phyloP scores from a whole-genome alignment of 805 yeast species.

The Metschnikowia picachoensis region DNA sequence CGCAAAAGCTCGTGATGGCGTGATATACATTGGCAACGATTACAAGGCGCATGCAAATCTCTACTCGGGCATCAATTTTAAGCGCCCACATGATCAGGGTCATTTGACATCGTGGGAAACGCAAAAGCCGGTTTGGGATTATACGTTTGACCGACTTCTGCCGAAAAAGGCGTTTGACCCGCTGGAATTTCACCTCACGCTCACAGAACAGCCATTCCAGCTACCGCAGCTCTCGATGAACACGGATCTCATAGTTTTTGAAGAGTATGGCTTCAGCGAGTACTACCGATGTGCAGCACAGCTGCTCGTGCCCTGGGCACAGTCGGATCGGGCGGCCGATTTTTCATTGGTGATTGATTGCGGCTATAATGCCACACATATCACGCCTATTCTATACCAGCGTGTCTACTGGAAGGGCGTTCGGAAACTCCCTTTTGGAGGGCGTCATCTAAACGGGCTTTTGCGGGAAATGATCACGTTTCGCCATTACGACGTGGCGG shows the following conservation, averaged over 20 bases:
- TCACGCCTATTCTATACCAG: slow-evolving; percentile 80
- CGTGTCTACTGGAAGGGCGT: slow-evolving; percentile 73
- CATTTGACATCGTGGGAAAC: slow-evolving; percentile 89
- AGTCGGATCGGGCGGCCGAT: slow-evolving; percentile 34
- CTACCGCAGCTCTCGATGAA: slow-evolving; percentile 77
- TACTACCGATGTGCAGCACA: slow-evolving; percentile 65
- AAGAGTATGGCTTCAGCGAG: slow-evolving; percentile 79
- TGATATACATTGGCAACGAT: slow-evolving; percentile 65
- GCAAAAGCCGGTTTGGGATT: slow-evolving; percentile 89
- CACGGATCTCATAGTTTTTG: slow-evolving; percentile 89
- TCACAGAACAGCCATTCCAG: slow-evolving; percentile 79
- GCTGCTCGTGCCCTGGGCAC: slow-evolving; percentile 58
- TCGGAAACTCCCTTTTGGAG: slow-evolving; percentile 79
- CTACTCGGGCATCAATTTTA: slow-evolving; percentile 65
- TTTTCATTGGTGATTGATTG: slow-evolving; percentile 80
- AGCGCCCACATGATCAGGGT: slow-evolving; percentile 86
- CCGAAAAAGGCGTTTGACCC: slow-evolving; percentile 38
- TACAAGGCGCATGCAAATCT: slow-evolving; percentile 62
- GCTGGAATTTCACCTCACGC: slow-evolving; percentile 54
- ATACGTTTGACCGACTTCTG: slow-evolving; percentile 46
- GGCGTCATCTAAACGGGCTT: slow-evolving; percentile 76
- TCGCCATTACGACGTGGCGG: slow-evolving; percentile 88
- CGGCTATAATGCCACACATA: slow-evolving; percentile 85
- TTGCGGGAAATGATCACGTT: slow-evolving; percentile 82
- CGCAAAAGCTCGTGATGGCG: slow-evolving; percentile 70